Base-by-base conservation (phyloP, 495 filamentous ascomycete species). In the Xylaria bambusicola region DNA sequence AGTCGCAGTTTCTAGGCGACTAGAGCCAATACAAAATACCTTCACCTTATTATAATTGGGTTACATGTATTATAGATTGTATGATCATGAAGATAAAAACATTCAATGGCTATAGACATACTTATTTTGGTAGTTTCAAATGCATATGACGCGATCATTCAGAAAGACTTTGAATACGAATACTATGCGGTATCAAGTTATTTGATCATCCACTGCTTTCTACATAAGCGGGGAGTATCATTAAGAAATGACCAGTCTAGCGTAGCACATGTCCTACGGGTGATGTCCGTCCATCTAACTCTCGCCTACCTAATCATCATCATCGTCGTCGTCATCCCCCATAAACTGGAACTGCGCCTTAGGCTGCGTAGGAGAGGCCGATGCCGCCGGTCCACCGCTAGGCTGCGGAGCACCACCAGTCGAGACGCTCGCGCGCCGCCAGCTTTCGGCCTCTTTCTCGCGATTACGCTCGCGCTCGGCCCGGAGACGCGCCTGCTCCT, bases 301-400 rank as follows among this genome's bases (percentile, higher is more conserved):
- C 15, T 38, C 62, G 20, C 68, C 56, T 18, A 58, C 65, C 44
- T 69, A 73, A 20, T 71, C 77, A 8, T 82, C 78, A 53, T 83
- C 80, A 50, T 82, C 80, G 46, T 83, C 80, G 58, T 84, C 81
- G 42, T 81, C 72, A 59, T 73, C 70, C 20, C 69, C 77, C 62
- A 77, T 67, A 57, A 82, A 84, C n/a, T 77, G 78, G 49, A 82
- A 79, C 65, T 82, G 81, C 60, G 71, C 73, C 62, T 76, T 78
- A 45, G 72, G 45, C 67, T 27, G 59, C 21, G 9, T 61, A 52
- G 40, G 58, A 61, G 24, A 55, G 38, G 6, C 36, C 36, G 36
- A 6, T 6, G 36, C 36, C 33, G 61, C 60, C 38, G 52, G 15
- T 2, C 47, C 24, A 47, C n/a, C 38, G 31, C 29, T 10, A 33